Base-by-base conservation (phyloP, 2,329 filamentous ascomycete genomes). In the Penicillium frequentans region DNA sequence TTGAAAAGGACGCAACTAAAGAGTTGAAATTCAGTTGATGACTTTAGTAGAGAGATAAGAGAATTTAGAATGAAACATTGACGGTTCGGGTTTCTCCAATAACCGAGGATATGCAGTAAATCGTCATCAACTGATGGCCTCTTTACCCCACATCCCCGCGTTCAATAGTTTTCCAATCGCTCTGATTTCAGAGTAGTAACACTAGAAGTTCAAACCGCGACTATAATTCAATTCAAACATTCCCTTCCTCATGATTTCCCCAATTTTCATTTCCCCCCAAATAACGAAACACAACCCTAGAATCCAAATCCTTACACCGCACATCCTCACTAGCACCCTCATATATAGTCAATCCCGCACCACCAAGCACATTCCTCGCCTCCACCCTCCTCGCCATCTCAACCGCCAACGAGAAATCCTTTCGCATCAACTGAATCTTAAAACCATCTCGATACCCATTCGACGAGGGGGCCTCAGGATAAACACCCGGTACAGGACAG, bases 391-490 rank as follows among this genome's bases (percentile, higher is more conserved):
- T 72, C n/a, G 83, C 84, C 70, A 82, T 79, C 9, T 84, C 79
- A 1, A 84, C 75, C 0, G 83, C 84, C 21, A 86, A 67, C 1
- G 75, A 73, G 56, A 87, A 81, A 63, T 86, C 84, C 65, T 86
- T 86, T 58, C 75, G 76, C 82, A 86, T 86, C 62, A 86, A 64
- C 66, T 85, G 78, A 6, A 86, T 80, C 45, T 83, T 81, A 68
- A 87, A 86, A 0, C 84, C 84, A 3, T 81, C 79, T 54, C 77
- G 70, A 65, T 83, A 84, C 0, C 78, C 80, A 23, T 79, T 78
- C 3, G 73, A 76, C 0, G 77, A 76, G 3, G 81, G 80, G 1
- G 81, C 78, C 33, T 81, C 75, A 0, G 77, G 72, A 52, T 74
- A 77, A 2, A 84, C 73, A 3, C 81, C 77, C 2, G 82, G 81